Percentiles rank a stretch among this genome's conserved stretches.
phyloP scores from a whole-genome alignment of 2,329 filamentous ascomycete genomes.

The Calycina herbarum region DNA sequence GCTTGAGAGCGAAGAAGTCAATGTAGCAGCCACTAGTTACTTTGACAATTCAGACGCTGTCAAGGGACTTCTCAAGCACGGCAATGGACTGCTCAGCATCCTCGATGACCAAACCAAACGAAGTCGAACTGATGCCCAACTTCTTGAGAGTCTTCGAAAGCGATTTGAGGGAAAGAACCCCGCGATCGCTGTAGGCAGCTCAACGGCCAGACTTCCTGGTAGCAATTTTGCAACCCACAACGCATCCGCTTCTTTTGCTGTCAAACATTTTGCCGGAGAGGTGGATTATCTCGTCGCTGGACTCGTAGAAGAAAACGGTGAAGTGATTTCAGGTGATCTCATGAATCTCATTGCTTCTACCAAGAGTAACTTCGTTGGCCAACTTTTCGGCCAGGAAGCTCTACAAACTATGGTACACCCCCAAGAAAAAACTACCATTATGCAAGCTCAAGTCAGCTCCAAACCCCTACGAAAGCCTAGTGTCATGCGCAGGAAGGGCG shows the following conservation, averaged over 20 bases:
- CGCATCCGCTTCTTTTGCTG: slow-evolving; percentile 76
- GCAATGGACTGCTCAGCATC: slow-evolving; percentile 91
- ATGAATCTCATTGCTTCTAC: slow-evolving; percentile 91
- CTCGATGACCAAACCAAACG: slow-evolving; percentile 93
- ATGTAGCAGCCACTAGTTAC: slow-evolving; percentile 87
- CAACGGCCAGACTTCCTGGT: slow-evolving; percentile 75
- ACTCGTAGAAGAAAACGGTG: slow-evolving; percentile 91
- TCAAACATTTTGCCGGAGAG: slow-evolving; percentile 94
- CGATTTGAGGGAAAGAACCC: slow-evolving; percentile 94
- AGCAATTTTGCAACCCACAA: slow-evolving; percentile 90
- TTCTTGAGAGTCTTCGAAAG: slow-evolving; percentile 87
- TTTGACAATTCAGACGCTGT: slow-evolving; percentile 97
- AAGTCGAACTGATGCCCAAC: slow-evolving; percentile 82
- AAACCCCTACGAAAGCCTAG: slow-evolving; percentile 92
- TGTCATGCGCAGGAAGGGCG: slow-evolving; percentile 77
- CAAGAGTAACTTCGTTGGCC: slow-evolving; percentile 83
- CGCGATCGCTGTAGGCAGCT: slow-evolving; percentile 75
- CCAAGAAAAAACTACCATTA: slow-evolving; percentile 83
- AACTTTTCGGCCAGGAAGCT: slow-evolving; percentile 94
- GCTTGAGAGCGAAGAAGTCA: slow-evolving; percentile 91
- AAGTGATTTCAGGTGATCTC: slow-evolving; percentile 91
- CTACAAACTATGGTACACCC: slow-evolving; percentile 92
- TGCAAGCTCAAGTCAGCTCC: slow-evolving; percentile 94
- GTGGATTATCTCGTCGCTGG: slow-evolving; percentile 90
- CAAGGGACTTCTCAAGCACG: slow-evolving; percentile 84